A percentile compares a stretch with the other conserved stretches of the same genome.
These are phyloP conservation scores for Colletotrichum sp. DNA, from an alignment of 2,329 filamentous ascomycete species.

Conservation along the genomic window DNA sequence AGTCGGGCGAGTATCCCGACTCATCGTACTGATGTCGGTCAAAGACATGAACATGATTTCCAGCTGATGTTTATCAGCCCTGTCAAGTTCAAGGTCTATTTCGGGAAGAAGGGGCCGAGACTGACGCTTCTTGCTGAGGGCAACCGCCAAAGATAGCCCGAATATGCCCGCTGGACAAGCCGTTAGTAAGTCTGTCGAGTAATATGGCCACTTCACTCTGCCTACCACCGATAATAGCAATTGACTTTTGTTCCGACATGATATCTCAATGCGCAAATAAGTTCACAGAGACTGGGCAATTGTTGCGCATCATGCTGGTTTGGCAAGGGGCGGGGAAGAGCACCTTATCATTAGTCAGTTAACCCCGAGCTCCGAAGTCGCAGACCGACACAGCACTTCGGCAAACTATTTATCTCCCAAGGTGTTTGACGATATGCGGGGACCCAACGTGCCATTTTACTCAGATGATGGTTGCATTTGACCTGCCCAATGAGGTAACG, in stretches of 20 bases:
- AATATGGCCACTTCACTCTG: background rate
- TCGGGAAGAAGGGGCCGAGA: background rate
- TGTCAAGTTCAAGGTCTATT: background rate
- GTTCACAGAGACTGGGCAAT: background rate
- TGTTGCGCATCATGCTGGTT: background rate
- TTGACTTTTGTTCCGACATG: background rate
- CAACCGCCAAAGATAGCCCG: constrained; percentile 26
- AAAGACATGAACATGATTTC: constrained; percentile 23
- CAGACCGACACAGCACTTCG: background rate
- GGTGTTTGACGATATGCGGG: background rate
- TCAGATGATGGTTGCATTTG: background rate
- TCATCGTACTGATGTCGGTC: constrained; percentile 24
- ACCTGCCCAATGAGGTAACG: background rate
- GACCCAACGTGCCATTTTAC: background rate
- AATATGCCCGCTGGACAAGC: constrained; percentile 25
- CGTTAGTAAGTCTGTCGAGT: background rate
- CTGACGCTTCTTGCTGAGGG: constrained; percentile 24
- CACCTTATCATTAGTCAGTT: background rate
- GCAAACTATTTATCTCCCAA: background rate
- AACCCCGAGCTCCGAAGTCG: background rate
- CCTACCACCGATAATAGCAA: constrained; percentile 6
- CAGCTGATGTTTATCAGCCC: background rate
- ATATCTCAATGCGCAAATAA: background rate
- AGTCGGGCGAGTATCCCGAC: constrained; percentile 23
- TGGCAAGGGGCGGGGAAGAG: background rate